These are phyloP conservation scores for Discostella stelligeroides DNA, from an alignment of 108 stramenopile species.

Conservation along the genomic window DNA sequence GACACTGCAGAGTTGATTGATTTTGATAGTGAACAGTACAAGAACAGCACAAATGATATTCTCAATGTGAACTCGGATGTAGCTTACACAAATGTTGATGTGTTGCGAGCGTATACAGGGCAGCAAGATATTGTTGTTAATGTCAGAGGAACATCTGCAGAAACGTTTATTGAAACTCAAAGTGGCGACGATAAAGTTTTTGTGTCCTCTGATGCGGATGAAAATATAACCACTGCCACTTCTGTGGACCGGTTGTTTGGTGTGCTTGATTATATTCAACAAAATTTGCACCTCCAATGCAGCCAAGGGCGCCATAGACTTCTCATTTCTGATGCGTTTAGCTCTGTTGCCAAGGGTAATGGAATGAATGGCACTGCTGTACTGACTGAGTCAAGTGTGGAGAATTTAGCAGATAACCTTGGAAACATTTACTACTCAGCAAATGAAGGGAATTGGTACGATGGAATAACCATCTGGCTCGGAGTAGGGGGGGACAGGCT, in stretches of 20 bases:
- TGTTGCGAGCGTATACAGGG: slow-evolving; percentile 23
- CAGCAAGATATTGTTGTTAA: slow-evolving; percentile 32
- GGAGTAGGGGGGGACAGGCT: slow-evolving; percentile 31
- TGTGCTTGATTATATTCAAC: slow-evolving; percentile 38
- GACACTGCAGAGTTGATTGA: neutral
- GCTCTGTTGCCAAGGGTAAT: slow-evolving; percentile 29
- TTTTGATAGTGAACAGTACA: slow-evolving; percentile 32
- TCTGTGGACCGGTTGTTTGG: slow-evolving; percentile 36
- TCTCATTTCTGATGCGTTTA: slow-evolving; percentile 39
- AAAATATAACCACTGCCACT: slow-evolving; percentile 21
- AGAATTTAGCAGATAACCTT: slow-evolving; percentile 23
- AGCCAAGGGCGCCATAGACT: slow-evolving; percentile 37
- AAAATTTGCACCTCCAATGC: slow-evolving; percentile 28
- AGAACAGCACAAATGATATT: slow-evolving; percentile 41
- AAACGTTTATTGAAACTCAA: slow-evolving; percentile 32
- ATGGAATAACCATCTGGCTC: slow-evolving; percentile 45
- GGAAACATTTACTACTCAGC: slow-evolving; percentile 43
- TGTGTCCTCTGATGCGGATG: slow-evolving; percentile 47
- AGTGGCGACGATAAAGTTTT: slow-evolving; percentile 41
- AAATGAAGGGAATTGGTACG: slow-evolving; percentile 34
- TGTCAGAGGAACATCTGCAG: slow-evolving; percentile 44
- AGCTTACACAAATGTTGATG: slow-evolving; percentile 40
- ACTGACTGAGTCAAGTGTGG: slow-evolving; percentile 20
- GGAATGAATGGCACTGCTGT: slow-evolving; percentile 21
- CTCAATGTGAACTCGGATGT: slow-evolving; percentile 37